Evolutionary conservation across 257 asterid species (phyloP).

Genomic region (Asclepias syriaca): DNA sequence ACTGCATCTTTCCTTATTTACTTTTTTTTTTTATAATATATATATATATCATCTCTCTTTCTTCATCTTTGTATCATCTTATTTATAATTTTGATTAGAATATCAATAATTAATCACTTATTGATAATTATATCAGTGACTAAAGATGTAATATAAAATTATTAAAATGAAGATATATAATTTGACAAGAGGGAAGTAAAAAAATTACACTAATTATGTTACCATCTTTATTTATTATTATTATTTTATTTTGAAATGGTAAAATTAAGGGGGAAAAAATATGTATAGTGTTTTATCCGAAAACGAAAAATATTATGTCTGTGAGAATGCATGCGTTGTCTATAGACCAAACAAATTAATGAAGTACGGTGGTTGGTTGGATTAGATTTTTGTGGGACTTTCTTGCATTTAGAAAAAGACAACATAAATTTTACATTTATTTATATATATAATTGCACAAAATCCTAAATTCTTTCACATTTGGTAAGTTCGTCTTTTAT

Average conservation of each 20-base stretch:
- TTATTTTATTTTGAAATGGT: no score
- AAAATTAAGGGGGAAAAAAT: no score
- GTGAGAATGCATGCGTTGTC: neutral
- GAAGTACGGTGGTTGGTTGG: slow-evolving; percentile 11
- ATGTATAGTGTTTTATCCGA: no score
- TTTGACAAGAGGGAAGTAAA: no score
- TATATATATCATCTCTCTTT: neutral
- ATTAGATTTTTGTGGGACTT: slow-evolving; percentile 14
- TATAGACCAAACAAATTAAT: neutral
- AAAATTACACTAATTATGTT: no score
- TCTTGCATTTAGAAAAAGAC: slow-evolving; percentile 5
- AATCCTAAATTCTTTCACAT: slow-evolving; percentile 10
- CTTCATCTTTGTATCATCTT: neutral
- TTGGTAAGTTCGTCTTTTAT: slow-evolving; percentile 16
- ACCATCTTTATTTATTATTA: no score
- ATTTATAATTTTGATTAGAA: no score
- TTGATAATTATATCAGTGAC: no score
- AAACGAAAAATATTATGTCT: neutral
- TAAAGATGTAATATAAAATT: no score
- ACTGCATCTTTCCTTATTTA: slow-evolving; percentile 34
- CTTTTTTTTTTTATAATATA: slow-evolving; percentile 5
- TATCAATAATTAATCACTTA: no score
- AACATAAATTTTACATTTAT: neutral
- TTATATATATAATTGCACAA: neutral
- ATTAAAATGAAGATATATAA: no score